Base-by-base conservation (phyloP, 768 basidiomycete genomes). In the Trametes sanguinea region DNA sequence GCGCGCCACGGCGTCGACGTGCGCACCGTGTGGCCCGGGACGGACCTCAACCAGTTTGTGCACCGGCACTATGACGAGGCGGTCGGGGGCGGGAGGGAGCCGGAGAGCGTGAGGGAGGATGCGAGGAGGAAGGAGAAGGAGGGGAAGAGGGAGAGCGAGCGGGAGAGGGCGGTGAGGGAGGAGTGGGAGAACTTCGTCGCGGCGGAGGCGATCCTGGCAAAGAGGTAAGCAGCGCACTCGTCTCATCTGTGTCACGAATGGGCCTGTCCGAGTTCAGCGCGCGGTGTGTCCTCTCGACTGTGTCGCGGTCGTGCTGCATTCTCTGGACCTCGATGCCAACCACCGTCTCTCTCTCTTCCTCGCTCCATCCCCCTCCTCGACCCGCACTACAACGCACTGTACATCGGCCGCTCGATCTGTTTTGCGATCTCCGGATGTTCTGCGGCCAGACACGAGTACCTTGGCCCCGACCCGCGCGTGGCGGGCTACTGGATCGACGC, bases 391-490 rank as follows among this genome's bases (percentile, higher is more conserved):
- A 27, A n/a, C 30, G 13, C 30, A 11, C n/a, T 16, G n/a, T 27
- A 16, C 42, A 39, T 7, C 40, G 4, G n/a, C 29, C 47, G 7
- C 48, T 13, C 47, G 6, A 42, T 10, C 16, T 10, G n/a, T n/a
- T 3, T n/a, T 14, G 37, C 17, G 35, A 13, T 37, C 22, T 29
- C 8, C 17, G 17, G 11, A n/a, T 16, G n/a, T 30, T 11, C 16
- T 11, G 30, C 53, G 30, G 42, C 14, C 52, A 81, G 79, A 54
- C 78, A 81, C 57, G 80, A 81, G 64, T 78, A 75, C 64, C 69
- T 81, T 9, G 78, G 80, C 1, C 78, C 79, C 3, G 77, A 76
- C 66, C 78, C 80, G 33, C 72, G 78, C 17, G 74, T 80, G 6
- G 80, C 76, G 8, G 79, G 79, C 6, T 81, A 77, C 63, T 71